Percentiles rank a stretch among this genome's conserved stretches.
Evolutionary conservation across 2,329 filamentous ascomycete species (phyloP).

Genomic region (Cercospora berteroae): DNA sequence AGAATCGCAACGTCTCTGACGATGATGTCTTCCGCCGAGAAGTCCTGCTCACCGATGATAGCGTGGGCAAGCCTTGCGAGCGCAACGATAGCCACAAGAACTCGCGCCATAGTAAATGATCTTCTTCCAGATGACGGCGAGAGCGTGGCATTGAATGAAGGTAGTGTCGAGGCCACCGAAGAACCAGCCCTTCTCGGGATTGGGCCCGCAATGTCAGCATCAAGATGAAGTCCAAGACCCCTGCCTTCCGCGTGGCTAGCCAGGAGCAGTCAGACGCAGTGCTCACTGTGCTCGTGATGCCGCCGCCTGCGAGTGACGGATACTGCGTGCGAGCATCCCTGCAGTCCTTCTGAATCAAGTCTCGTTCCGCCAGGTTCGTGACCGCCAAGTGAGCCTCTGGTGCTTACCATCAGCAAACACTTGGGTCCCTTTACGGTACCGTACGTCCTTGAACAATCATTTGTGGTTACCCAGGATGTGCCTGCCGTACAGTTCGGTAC

Average conservation of each 20-base stretch:
- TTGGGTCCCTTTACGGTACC: neutral
- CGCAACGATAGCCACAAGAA: neutral
- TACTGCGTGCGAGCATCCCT: no score
- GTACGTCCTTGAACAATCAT: neutral
- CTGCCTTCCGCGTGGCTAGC: neutral
- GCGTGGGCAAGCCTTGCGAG: neutral
- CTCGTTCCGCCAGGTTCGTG: no score
- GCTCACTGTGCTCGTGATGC: neutral
- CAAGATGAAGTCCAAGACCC: neutral
- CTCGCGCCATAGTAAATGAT: neutral
- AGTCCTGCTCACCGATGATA: neutral
- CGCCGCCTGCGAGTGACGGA: no score
- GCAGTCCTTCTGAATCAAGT: no score
- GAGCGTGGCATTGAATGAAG: neutral
- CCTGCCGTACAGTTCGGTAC: neutral
- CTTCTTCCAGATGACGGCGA: neutral
- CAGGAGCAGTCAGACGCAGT: neutral
- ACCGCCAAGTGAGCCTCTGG: neutral
- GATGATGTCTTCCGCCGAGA: neutral
- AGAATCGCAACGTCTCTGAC: slow-evolving; percentile 18
- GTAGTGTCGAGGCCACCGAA: neutral
- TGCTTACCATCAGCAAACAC: neutral
- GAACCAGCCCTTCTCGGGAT: neutral
- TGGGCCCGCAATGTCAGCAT: neutral
- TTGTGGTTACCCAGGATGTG: neutral